Base-by-base conservation (phyloP, 73 alveolate species). In the Paramecium sonneborni region DNA sequence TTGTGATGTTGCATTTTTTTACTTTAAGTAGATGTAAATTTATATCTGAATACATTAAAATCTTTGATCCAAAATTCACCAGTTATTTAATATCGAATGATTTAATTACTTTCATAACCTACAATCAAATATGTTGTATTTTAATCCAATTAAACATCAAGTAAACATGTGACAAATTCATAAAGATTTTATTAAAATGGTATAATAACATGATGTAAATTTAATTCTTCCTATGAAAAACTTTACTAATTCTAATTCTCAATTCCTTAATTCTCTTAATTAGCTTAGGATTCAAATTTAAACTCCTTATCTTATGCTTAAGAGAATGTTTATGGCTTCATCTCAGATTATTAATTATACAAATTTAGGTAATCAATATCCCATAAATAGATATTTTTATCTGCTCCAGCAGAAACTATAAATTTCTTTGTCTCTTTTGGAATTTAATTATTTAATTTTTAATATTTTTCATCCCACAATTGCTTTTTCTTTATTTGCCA, bases 341-440 rank as follows among this genome's bases (percentile, higher is more conserved):
- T 26, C 24, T 2, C 3, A 30, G 5, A 21, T 32, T 26, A 26
- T 0, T 24, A 52, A 24, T 26, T 62, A 23, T 9, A 62, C 41
- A 0, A 62, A 9, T 56, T 9, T 6, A 24, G 18, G 6, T 20
- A 3, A 30, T 24, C 52, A 12, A 62, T 32, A 12, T 62, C 84
- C 84, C 84, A 62, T 28, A 62, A 30, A n/a, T 26, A 62, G 6
- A 62, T 62, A 62, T 62, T 62, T 62, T 62, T 62, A 62, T 62
- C 84, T 2, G 84, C 84, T 30, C 84, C 84, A 23, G 48, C 84
- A 26, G 84, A 30, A 5, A 26, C 46, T 10, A 62, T 11, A 62
- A 30, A 62, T 5, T 14, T 5, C n/a, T 18, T 52, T 18, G 15
- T 3, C 30, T 52, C 4, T 52, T 18, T 18, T 23, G 4, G 18